Evolutionary conservation across 2,329 filamentous ascomycete genomes (phyloP).

Genomic region (Beauveria brongniartii): DNA sequence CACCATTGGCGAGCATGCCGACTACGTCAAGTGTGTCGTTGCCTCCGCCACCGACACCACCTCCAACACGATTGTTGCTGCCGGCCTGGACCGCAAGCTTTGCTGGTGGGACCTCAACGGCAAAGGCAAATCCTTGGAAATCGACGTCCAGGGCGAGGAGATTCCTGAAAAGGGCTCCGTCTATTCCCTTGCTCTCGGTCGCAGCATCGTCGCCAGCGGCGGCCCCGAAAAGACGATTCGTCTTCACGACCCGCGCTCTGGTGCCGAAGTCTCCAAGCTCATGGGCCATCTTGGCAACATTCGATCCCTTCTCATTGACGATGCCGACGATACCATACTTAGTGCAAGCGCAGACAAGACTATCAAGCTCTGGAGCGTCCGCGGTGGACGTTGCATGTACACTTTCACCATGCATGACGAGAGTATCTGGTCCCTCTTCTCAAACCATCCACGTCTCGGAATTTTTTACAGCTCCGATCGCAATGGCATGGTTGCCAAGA

Average conservation of each 20-base stretch:
- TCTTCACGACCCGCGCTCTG: conserved; percentile 83
- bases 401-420: conserved; percentile 99
- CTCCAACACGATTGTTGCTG: conserved; percentile 84
- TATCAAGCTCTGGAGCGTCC: conserved; percentile 96
- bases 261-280: conserved; percentile 89
- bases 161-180: conserved; percentile 86
- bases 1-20: conserved; percentile 84
- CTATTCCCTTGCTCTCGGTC: conserved; percentile 77
- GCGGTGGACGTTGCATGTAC: conserved; percentile 91
- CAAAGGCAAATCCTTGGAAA: conserved; percentile 75
- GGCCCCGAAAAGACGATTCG: conserved; percentile 90
- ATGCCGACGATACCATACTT: conserved; percentile 83
- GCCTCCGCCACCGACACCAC: conserved; percentile 55
- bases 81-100: conserved; percentile 86
- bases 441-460: conserved; percentile 73
- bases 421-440: conserved; percentile 93
- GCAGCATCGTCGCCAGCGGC: conserved; percentile 78
- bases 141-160: conserved; percentile 78
- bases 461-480: conserved; percentile 95
- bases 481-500: conserved; percentile 91
- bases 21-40: conserved; percentile 93
- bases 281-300: conserved; percentile 95
- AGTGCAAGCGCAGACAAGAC: conserved; percentile 95
- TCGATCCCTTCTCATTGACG: conserved; percentile 80
- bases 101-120: conserved; percentile 90